Evolutionary conservation across 2,329 filamentous ascomycete genomes (phyloP).

Genomic region (Microdochium trichocladiopsis): DNA sequence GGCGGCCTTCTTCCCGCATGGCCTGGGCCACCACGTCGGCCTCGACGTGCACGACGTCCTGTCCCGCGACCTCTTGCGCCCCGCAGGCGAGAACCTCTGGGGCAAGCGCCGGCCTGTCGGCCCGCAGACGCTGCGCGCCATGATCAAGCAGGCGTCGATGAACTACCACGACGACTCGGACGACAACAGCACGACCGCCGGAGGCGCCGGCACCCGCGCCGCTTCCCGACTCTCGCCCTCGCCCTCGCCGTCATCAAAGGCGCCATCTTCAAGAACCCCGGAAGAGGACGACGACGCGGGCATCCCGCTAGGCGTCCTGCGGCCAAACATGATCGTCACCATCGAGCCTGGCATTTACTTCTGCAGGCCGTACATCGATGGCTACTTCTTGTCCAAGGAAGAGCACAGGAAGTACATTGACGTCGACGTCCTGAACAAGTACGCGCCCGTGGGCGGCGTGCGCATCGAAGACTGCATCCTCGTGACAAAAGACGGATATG

Average conservation of each 20-base stretch:
- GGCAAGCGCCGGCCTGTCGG: constrained; percentile 20
- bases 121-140: constrained; percentile 18
- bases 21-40: constrained; percentile 58
- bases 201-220: too few relatives aligned
- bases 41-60: constrained; percentile 54
- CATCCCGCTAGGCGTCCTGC: constrained; percentile 29
- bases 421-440: constrained; percentile 54
- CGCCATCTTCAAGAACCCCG: too few relatives aligned
- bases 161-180: too few relatives aligned
- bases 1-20: constrained; percentile 60
- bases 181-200: too few relatives aligned
- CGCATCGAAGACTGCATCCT: constrained; percentile 89
- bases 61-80: constrained; percentile 18
- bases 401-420: constrained; percentile 60
- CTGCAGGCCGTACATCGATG: constrained; percentile 64
- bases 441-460: constrained; percentile 78
- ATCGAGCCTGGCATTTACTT: constrained; percentile 79
- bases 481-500: constrained; percentile 68
- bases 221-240: too few relatives aligned
- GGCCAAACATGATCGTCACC: constrained; percentile 64
- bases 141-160: constrained; percentile 16
- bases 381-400: constrained; percentile 54
- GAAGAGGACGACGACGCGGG: constrained; percentile 1
- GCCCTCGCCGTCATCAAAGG: constrained; percentile 5
- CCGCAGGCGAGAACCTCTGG: constrained; percentile 20